phyloP scores from a whole-genome alignment of 2,329 filamentous ascomycete genomes.

The Raffaelea albimanens region DNA sequence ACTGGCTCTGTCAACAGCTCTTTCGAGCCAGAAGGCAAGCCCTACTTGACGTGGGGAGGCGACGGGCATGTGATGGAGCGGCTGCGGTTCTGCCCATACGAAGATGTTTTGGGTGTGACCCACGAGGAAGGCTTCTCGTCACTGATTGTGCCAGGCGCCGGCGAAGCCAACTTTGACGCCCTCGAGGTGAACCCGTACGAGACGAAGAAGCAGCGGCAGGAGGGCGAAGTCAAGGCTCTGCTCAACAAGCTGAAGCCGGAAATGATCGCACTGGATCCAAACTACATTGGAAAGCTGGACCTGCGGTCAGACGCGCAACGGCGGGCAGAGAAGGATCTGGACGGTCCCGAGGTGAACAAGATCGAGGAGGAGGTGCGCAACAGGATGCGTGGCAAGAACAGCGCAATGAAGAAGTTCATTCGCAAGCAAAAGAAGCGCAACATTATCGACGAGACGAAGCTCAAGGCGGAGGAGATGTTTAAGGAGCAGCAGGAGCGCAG shows the following conservation, averaged over 20 bases:
- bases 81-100: slow-evolving; percentile 86
- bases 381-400: slow-evolving; percentile 70
- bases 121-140: slow-evolving; percentile 83
- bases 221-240: slow-evolving; percentile 78
- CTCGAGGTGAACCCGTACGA: slow-evolving; percentile 94
- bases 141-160: slow-evolving; percentile 86
- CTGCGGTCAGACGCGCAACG: slow-evolving; percentile 69
- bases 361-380: slow-evolving; percentile 59
- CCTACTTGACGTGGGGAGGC: slow-evolving; percentile 89
- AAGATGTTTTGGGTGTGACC: slow-evolving; percentile 74
- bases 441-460: slow-evolving; percentile 88
- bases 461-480: slow-evolving; percentile 77
- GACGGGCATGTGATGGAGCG: slow-evolving; percentile 74
- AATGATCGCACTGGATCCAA: slow-evolving; percentile 92
- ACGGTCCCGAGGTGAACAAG: slow-evolving; percentile 48
- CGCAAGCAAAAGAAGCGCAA: slow-evolving; percentile 89
- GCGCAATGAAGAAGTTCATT: slow-evolving; percentile 75
- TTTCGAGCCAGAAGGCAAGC: slow-evolving; percentile 55
- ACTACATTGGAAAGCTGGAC: slow-evolving; percentile 84
- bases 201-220: slow-evolving; percentile 83
- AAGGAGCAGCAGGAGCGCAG: slow-evolving; percentile 60
- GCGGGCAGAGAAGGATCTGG: slow-evolving; percentile 68
- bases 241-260: slow-evolving; percentile 93
- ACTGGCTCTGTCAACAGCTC: no score
- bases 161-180: slow-evolving; percentile 92